These are phyloP conservation scores for Ustulina deusta DNA, from an alignment of 2,329 filamentous ascomycete species.

Conservation along the genomic window DNA sequence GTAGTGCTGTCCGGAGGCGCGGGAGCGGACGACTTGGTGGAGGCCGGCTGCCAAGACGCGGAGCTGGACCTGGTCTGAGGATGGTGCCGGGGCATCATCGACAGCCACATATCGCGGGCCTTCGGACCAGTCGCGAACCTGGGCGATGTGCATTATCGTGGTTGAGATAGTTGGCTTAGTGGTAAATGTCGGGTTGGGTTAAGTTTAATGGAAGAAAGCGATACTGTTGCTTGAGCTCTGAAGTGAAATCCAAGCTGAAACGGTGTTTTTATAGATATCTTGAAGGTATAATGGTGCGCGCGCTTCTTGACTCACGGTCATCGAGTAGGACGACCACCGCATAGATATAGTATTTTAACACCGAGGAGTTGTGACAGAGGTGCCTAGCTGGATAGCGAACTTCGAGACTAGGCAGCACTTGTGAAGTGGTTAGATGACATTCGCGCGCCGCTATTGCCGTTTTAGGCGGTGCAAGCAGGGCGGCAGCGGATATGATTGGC, in stretches of 20 bases:
- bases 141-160: slow-evolving; percentile 45
- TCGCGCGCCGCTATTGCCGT: slow-evolving; percentile 21
- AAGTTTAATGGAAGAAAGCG: neutral
- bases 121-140: slow-evolving; percentile 48
- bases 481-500: slow-evolving; percentile 13
- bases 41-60: slow-evolving; percentile 64
- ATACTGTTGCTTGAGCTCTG: neutral
- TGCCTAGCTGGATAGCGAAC: neutral
- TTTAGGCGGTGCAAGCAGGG: neutral
- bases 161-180: neutral
- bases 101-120: slow-evolving; percentile 50
- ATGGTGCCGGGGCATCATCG: slow-evolving; percentile 53
- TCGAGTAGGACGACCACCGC: neutral
- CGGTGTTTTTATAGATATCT: neutral
- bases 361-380: neutral
- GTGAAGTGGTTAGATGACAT: neutral
- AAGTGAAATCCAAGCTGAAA: neutral
- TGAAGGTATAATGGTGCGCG: neutral
- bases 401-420: neutral
- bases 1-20: slow-evolving; percentile 68
- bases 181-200: neutral
- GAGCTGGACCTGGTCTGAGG: slow-evolving; percentile 59
- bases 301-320: slow-evolving; percentile 1
- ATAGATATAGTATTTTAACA: neutral
- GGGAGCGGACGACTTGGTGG: slow-evolving; percentile 65